A percentile compares a stretch with the other conserved stretches of the same genome.
Evolutionary conservation across 345 rosid genomes (phyloP).

Genomic region (Pelargonium nanum): DNA sequence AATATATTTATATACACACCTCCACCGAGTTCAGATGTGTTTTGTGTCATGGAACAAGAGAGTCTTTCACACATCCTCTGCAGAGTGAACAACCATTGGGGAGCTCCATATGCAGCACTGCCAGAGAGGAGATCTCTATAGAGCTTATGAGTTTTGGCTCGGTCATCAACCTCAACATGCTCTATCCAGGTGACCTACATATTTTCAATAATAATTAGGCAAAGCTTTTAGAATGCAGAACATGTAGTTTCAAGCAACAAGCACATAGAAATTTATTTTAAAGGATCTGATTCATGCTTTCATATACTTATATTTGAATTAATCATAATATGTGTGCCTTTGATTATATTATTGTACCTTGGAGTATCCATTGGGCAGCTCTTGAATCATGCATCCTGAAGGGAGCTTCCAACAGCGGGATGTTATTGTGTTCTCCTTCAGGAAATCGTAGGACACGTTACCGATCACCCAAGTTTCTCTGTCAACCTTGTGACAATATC

Average conservation of each 20-base stretch:
- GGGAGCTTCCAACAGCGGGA: constrained; percentile 55
- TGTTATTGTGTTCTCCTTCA: constrained; percentile 9
- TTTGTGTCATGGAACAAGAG: constrained; percentile 52
- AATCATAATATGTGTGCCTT: background rate
- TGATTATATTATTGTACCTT: constrained; percentile 27
- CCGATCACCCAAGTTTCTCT: constrained; percentile 51
- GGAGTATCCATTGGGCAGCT: constrained; percentile 67
- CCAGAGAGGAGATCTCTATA: constrained; percentile 50
- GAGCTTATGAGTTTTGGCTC: constrained; percentile 43
- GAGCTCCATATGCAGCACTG: constrained; percentile 78
- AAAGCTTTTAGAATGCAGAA: too few relatives aligned
- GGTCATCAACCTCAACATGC: constrained; percentile 78
- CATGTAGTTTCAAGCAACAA: too few relatives aligned
- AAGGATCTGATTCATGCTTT: too few relatives aligned
- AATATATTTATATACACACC: too few relatives aligned
- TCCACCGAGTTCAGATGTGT: constrained; percentile 36
- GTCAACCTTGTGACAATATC: constrained; percentile 44
- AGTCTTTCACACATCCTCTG: constrained; percentile 76
- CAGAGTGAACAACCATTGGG: constrained; percentile 70
- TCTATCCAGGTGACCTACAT: constrained; percentile 85
- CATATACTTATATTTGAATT: too few relatives aligned
- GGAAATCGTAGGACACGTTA: constrained; percentile 41
- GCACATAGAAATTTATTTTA: too few relatives aligned
- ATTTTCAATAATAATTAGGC: background rate
- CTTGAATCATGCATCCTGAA: constrained; percentile 81